phyloP scores from a whole-genome alignment of 2,329 filamentous ascomycete species.

The Neonectria neomacrospora region DNA sequence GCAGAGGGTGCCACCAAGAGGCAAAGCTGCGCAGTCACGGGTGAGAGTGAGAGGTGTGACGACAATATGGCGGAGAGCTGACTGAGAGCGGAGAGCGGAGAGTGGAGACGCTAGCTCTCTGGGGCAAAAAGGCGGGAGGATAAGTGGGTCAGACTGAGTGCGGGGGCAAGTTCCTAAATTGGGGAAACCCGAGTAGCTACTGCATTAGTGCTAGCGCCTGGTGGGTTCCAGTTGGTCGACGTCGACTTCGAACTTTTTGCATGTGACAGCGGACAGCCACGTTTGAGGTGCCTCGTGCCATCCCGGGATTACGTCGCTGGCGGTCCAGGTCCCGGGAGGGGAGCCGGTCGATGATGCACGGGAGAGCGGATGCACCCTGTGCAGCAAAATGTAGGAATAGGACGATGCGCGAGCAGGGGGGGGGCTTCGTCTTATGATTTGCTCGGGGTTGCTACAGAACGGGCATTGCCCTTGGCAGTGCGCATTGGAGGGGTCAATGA shows the following conservation, averaged over 20 bases:
- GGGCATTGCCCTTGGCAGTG: background rate
- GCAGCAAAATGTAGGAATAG: conserved; percentile 1
- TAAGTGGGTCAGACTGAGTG: background rate
- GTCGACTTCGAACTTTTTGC: conserved; percentile 1
- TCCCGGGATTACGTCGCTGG: conserved; percentile 4
- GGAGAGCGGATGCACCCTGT: background rate
- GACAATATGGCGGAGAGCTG: background rate
- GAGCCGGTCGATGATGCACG: background rate
- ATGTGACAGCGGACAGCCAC: background rate
- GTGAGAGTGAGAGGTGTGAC: background rate
- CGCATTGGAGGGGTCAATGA: background rate
- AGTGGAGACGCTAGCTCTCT: background rate
- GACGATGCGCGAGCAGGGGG: background rate
- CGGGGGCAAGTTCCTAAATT: conserved; percentile 3
- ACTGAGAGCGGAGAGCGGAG: no score
- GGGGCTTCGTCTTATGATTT: background rate
- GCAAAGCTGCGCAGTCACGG: background rate
- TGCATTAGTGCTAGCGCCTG: background rate
- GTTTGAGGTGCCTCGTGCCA: conserved; percentile 6
- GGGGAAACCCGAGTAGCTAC: background rate
- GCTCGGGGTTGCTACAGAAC: background rate
- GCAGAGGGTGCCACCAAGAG: background rate
- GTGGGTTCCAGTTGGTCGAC: background rate
- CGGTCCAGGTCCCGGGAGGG: background rate
- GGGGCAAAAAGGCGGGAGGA: background rate